Percentiles rank a stretch among this genome's conserved stretches.
Evolutionary conservation across 2,329 filamentous ascomycete species (phyloP).

Genomic region (Ophiostoma perfectum): DNA sequence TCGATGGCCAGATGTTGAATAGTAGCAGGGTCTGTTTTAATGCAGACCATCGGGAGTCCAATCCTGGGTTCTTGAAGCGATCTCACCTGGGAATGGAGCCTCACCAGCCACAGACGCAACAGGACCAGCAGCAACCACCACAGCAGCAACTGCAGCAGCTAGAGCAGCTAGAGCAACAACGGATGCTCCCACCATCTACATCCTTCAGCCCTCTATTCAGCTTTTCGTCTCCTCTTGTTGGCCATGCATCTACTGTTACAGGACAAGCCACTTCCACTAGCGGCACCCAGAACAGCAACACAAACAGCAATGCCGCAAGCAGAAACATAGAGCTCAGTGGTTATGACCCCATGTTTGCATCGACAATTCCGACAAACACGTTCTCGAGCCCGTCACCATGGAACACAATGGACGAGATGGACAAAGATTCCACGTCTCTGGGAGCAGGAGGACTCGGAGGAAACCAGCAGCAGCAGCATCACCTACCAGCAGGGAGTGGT

Average conservation of each 20-base stretch:
- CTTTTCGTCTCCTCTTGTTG: neutral
- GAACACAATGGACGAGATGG: slow-evolving; percentile 38
- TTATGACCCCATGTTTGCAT: slow-evolving; percentile 57
- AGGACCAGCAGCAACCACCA: neutral
- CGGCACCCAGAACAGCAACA: slow-evolving; percentile 31
- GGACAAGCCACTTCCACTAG: neutral
- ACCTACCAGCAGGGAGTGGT: neutral
- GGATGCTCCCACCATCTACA: neutral
- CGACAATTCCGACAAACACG: slow-evolving; percentile 46
- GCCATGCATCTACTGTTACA: neutral
- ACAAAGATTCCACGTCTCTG: slow-evolving; percentile 13
- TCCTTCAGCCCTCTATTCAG: neutral
- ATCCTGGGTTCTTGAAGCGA: neutral
- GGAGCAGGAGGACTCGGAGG: slow-evolving; percentile 17
- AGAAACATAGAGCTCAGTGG: slow-evolving; percentile 30
- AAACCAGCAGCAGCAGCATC: neutral
- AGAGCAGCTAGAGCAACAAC: neutral
- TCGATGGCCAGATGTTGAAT: neutral
- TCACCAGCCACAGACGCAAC: neutral
- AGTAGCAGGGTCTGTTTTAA: neutral
- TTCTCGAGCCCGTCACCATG: slow-evolving; percentile 49
- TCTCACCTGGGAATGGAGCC: neutral
- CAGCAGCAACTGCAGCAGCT: neutral
- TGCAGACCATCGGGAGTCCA: neutral
- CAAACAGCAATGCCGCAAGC: neutral